Conservation (phyloP, 2,329 filamentous ascomycete species). For the Pseudogymnoascus sp. region DNA sequence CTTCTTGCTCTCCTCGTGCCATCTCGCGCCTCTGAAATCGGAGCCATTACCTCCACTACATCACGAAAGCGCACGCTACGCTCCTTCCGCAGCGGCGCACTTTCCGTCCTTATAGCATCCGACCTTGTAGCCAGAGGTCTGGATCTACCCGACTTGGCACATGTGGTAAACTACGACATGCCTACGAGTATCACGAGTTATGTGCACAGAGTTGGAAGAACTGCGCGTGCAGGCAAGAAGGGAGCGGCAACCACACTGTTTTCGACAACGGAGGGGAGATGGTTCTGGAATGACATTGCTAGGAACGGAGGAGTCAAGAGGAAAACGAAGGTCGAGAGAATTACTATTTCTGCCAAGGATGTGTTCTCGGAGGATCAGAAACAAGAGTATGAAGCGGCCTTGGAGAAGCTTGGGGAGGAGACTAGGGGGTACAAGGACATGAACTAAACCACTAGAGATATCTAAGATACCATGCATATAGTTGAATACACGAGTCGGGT, state of each 20-base stretch:
- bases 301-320: constrained; percentile 43
- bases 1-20: constrained; percentile 63
- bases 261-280: constrained; percentile 64
- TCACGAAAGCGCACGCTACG: constrained; percentile 61
- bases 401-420: constrained; percentile 55
- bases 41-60: constrained; percentile 69
- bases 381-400: constrained; percentile 40
- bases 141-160: constrained; percentile 67
- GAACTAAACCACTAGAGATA: not conserved
- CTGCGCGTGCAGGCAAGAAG: constrained; percentile 67
- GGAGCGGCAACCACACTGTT: constrained; percentile 84
- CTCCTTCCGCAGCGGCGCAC: constrained; percentile 52
- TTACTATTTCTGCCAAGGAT: constrained; percentile 32
- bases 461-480: constrained; percentile 6
- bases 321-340: constrained; percentile 35
- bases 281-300: constrained; percentile 85
- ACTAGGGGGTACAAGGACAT: constrained; percentile 6
- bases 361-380: constrained; percentile 33
- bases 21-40: constrained; percentile 45
- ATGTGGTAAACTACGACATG: constrained; percentile 91
- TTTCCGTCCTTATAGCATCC: constrained; percentile 76
- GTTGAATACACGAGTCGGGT: not conserved
- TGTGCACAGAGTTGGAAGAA: constrained; percentile 85
- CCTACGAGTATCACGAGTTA: constrained; percentile 75
- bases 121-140: constrained; percentile 90